A percentile compares a stretch with the other conserved stretches of the same genome.
These are phyloP conservation scores for Saturnispora sanitii DNA, from an alignment of 805 yeast species.

Conservation along the genomic window DNA sequence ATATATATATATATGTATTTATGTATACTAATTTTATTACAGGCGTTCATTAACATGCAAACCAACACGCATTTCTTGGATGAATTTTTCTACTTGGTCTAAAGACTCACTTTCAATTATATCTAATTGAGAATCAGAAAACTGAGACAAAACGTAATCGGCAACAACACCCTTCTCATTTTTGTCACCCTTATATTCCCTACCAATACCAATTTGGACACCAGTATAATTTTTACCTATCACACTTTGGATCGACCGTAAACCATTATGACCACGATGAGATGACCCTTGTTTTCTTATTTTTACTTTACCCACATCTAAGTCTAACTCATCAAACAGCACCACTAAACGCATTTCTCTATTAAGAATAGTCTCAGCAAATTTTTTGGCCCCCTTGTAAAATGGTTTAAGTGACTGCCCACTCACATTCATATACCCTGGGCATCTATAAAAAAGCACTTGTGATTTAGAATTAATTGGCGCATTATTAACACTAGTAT, in stretches of 20 bases:
- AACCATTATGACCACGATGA: slow-evolving; percentile 79
- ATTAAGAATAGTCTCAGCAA: slow-evolving; percentile 14
- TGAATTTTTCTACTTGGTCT: slow-evolving; percentile 29
- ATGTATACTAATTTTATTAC: no score
- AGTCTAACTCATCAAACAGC: slow-evolving; percentile 70
- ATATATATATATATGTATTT: no score
- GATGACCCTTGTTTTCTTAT: slow-evolving; percentile 50
- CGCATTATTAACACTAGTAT: neutral
- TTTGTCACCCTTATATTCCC: slow-evolving; percentile 39
- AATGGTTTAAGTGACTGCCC: slow-evolving; percentile 40
- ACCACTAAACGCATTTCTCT: slow-evolving; percentile 40
- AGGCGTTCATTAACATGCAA: slow-evolving; percentile 25
- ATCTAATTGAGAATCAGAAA: slow-evolving; percentile 36
- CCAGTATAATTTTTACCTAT: slow-evolving; percentile 50
- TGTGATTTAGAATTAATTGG: slow-evolving; percentile 6
- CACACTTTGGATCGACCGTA: slow-evolving; percentile 41
- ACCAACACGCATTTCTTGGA: slow-evolving; percentile 29
- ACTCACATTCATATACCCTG: slow-evolving; percentile 54
- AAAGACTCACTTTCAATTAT: slow-evolving; percentile 32
- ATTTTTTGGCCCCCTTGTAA: slow-evolving; percentile 26
- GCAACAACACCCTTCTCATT: slow-evolving; percentile 33
- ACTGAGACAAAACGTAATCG: slow-evolving; percentile 51
- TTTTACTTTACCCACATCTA: slow-evolving; percentile 56
- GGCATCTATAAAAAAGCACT: slow-evolving; percentile 10
- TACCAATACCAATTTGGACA: slow-evolving; percentile 69